Conservation (phyloP, 352 stramenopile genomes). For the Globisporangium recalcitrans region DNA sequence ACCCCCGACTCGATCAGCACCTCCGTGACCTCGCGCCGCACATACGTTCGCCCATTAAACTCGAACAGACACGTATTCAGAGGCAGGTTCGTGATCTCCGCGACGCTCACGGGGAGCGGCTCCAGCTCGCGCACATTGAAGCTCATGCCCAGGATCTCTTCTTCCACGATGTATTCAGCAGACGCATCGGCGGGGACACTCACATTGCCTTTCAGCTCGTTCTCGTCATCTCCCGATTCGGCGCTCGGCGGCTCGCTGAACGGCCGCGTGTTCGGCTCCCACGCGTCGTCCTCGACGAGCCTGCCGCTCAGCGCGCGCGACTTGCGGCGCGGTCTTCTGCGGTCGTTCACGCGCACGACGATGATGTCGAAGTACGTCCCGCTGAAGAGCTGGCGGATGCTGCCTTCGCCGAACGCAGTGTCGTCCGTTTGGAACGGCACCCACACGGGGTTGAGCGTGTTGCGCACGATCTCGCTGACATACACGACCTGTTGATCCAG, state of each 20-base stretch:
- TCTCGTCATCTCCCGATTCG: conserved; percentile 31
- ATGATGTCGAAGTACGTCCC: conserved; percentile 58
- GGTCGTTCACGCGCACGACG: conserved; percentile 59
- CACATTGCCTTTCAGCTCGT: conserved; percentile 16
- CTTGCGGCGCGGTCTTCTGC: conserved; percentile 40
- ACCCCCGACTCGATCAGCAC: conserved; percentile 59
- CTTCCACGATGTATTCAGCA: conserved; percentile 25
- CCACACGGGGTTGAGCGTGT: conserved; percentile 79
- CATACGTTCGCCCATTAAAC: conserved; percentile 58
- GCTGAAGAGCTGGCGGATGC: conserved; percentile 33
- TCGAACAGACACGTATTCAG: conserved; percentile 81
- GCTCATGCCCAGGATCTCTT: conserved; percentile 52
- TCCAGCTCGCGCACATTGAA: conserved; percentile 71
- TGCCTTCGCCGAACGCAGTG: conserved; percentile 19
- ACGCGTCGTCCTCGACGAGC: conserved; percentile 36
- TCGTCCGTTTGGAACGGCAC: conserved; percentile 65
- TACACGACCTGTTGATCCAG: conserved; percentile 66
- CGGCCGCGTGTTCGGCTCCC: conserved; percentile 37
- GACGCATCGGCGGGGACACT: neutral
- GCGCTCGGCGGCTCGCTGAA: conserved; percentile 26
- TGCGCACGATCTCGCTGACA: conserved; percentile 61
- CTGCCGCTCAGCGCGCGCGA: conserved; percentile 37
- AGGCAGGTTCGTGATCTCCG: conserved; percentile 64
- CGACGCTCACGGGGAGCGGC: conserved; percentile 48
- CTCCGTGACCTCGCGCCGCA: conserved; percentile 67